Conservation (phyloP, 805 yeast genomes). For the Nakazawaea laoshanensis region DNA sequence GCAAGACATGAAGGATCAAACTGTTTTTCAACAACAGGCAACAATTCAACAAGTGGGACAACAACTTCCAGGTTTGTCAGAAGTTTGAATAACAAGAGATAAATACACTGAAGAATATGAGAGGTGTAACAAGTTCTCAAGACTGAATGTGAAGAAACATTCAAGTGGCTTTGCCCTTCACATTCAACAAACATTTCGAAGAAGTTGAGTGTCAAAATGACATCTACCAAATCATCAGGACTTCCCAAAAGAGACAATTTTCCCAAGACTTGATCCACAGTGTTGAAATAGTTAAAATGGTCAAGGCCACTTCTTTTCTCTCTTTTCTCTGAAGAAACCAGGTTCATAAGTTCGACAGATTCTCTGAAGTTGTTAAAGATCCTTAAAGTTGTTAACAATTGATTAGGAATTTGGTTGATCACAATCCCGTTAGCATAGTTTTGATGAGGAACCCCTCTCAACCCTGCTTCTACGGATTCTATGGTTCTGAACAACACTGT, state of each 20-base stretch:
- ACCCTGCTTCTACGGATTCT: constrained; percentile 55
- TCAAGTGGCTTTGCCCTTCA: constrained; percentile 37
- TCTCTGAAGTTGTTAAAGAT: constrained; percentile 28
- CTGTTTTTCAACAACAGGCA: not conserved
- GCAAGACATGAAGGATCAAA: constrained; percentile 4
- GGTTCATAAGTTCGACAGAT: constrained; percentile 25
- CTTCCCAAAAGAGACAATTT: constrained; percentile 12
- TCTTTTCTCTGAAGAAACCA: constrained; percentile 11
- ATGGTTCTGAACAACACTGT: constrained; percentile 42
- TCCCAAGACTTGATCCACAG: constrained; percentile 14
- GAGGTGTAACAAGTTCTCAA: constrained; percentile 41
- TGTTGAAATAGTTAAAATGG: not conserved
- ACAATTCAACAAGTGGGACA: not conserved
- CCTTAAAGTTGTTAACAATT: constrained; percentile 50
- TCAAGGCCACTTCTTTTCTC: constrained; percentile 2
- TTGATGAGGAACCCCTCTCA: constrained; percentile 41
- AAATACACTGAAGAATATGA: constrained; percentile 40
- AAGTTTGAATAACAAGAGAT: constrained; percentile 14
- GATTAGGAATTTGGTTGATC: constrained; percentile 53
- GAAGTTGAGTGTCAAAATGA: constrained; percentile 28
- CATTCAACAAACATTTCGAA: constrained; percentile 44
- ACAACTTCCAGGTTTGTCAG: constrained; percentile 11
- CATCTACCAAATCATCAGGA: constrained; percentile 5
- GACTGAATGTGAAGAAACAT: constrained; percentile 37
- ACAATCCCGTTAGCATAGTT: constrained; percentile 26